A percentile compares a stretch with the other conserved stretches of the same genome.
Conservation (phyloP, 495 filamentous ascomycete genomes). For the Talaromyces wortmannii region DNA sequence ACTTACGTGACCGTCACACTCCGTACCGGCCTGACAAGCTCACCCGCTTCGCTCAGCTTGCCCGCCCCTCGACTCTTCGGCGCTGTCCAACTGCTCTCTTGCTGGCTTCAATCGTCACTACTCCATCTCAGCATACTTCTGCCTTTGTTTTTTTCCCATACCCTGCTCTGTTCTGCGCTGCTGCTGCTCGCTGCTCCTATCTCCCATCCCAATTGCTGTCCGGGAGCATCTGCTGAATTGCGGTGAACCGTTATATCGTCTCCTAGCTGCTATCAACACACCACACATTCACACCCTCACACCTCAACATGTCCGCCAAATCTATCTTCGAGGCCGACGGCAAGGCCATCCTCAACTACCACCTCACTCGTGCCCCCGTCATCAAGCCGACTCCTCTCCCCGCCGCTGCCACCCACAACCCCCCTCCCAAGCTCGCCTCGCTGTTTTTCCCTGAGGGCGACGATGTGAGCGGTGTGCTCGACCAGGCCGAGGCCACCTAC, state of each 20-base stretch:
- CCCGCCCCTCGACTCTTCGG: too few relatives aligned
- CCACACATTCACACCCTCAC: slow-evolving; percentile 10
- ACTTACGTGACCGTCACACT: too few relatives aligned
- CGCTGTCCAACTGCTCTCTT: too few relatives aligned
- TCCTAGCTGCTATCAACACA: background rate
- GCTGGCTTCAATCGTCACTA: too few relatives aligned
- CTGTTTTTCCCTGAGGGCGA: slow-evolving; percentile 89
- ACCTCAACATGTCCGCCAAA: slow-evolving; percentile 81
- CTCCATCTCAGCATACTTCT: too few relatives aligned
- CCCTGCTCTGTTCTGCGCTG: too few relatives aligned
- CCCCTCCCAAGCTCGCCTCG: slow-evolving; percentile 81
- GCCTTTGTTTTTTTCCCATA: too few relatives aligned
- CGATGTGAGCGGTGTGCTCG: slow-evolving; percentile 74
- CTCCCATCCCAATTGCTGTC: too few relatives aligned
- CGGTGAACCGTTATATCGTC: background rate
- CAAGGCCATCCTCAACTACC: slow-evolving; percentile 99
- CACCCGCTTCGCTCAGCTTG: too few relatives aligned
- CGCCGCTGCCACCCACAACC: slow-evolving; percentile 77
- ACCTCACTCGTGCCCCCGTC: slow-evolving; percentile 94
- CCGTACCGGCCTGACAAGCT: too few relatives aligned
- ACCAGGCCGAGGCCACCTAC: slow-evolving; percentile 92
- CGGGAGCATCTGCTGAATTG: background rate
- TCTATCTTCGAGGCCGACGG: slow-evolving; percentile 97
- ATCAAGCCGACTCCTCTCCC: slow-evolving; percentile 98
- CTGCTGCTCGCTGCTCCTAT: too few relatives aligned